phyloP scores from a whole-genome alignment of 2,329 filamentous ascomycete genomes.

The Xylaria sp. region DNA sequence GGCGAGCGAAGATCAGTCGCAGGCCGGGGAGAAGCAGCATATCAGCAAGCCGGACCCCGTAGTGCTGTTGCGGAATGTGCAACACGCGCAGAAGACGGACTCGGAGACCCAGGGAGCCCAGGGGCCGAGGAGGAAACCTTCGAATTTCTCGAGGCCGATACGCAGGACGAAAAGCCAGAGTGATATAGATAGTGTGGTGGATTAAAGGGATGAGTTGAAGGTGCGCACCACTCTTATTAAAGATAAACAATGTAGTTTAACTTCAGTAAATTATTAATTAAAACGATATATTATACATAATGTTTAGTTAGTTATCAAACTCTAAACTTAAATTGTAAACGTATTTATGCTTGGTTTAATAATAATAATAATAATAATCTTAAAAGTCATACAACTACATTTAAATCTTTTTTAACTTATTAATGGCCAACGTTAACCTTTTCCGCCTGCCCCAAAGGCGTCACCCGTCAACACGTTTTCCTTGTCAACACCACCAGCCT shows the following conservation, averaged over 20 bases:
- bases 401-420: no score
- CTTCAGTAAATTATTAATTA: no score
- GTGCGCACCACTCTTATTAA: slow-evolving; percentile 19
- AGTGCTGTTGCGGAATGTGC: slow-evolving; percentile 19
- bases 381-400: no score
- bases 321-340: no score
- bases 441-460: no score
- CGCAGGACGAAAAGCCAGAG: neutral
- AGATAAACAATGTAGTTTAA: neutral
- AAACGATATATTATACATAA: no score
- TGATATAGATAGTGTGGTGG: slow-evolving; percentile 10
- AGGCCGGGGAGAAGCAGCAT: neutral
- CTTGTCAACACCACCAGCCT: no score
- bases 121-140: slow-evolving; percentile 26
- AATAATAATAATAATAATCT: no score
- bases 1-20: neutral
- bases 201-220: slow-evolving; percentile 25
- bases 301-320: no score
- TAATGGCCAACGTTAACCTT: no score
- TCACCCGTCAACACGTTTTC: no score
- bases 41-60: slow-evolving; percentile 27
- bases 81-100: slow-evolving; percentile 18
- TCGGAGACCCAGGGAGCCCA: neutral
- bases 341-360: no score
- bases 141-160: slow-evolving; percentile 38